Evolutionary conservation across 2,329 filamentous ascomycete species (phyloP).

Genomic region (Hymenoscyphus scutula): DNA sequence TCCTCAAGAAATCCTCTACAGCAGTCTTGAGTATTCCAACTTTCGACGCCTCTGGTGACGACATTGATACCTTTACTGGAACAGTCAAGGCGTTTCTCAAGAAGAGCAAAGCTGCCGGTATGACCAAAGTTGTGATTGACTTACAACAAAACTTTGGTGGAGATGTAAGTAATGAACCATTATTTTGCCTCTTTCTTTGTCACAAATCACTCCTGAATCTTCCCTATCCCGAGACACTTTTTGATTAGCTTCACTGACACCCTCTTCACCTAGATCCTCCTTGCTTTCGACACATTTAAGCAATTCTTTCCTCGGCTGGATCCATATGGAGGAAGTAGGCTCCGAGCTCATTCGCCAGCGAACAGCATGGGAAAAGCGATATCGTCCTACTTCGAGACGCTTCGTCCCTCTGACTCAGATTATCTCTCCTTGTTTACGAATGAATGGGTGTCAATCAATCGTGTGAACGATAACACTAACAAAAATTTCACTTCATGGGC

Average conservation of each 20-base stretch:
- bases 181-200: too few relatives aligned
- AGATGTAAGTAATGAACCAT: conserved; percentile 28
- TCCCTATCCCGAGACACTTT: too few relatives aligned
- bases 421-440: conserved; percentile 21
- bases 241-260: too few relatives aligned
- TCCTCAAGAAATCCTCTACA: conserved; percentile 27
- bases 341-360: conserved; percentile 25
- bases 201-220: too few relatives aligned
- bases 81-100: conserved; percentile 43
- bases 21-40: conserved; percentile 42
- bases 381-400: conserved; percentile 25
- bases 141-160: conserved; percentile 60
- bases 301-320: conserved; percentile 37
- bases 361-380: conserved; percentile 26
- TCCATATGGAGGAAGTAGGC: conserved; percentile 26
- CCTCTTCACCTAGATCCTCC: conserved; percentile 43
- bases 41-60: conserved; percentile 35
- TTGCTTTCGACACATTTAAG: conserved; percentile 52
- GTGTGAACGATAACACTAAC: conserved; percentile 24
- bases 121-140: conserved; percentile 61
- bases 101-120: conserved; percentile 43
- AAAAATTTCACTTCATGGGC: conserved; percentile 27
- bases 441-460: conserved; percentile 27
- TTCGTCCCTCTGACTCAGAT: conserved; percentile 15
- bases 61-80: conserved; percentile 33